Base-by-base conservation (phyloP, 2,329 filamentous ascomycete genomes). In the Eutypa lata region DNA sequence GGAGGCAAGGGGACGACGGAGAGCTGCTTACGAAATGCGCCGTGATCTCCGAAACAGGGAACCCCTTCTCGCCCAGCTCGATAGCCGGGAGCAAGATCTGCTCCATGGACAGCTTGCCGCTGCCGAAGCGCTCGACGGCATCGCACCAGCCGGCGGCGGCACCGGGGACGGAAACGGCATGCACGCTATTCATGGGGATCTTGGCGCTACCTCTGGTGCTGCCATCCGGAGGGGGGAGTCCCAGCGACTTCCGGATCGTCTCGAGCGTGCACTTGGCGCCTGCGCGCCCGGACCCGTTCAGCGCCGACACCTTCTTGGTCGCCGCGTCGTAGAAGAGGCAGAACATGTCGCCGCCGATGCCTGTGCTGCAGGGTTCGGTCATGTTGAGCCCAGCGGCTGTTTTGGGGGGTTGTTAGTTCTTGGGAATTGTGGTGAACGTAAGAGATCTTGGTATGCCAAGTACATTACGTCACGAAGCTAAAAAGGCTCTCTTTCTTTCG, bases 291-390 rank as follows among this genome's bases (percentile, higher is more conserved):
- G 92, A 97, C 19, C 92, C 94, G 71, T 99, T 99, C 71, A 97
- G 76, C 10, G 91, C 90, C 51, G 86, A 87, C 8, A 97, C 87
- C 57, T 89, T 88, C 66, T 89, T 88, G 0, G 87, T 90, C 61
- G 87, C 82, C 42, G 91, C 90, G 67, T 95, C 83, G 76, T 93
- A 97, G 78, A 84, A 97, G 35, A 97, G 83, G 70, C 92, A 92
- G 74, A 97, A 99, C 86, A 96, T 91, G 73, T 99, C 94, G 57
- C 94, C 94, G 53, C 94, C 94, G 55, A 99, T 97, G 40, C 94
- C 94, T 1, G 94, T 97, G 6, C 89, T 94, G 54, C 86, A 86
- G 7, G 94, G 94, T 68, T 99, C 94, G 0, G 93, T 96, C 67
- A 97, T 83, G 72, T 97, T 97, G 52, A 99, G 78, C 5, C 86